Percentiles rank a stretch among this genome's conserved stretches.
Conservation (phyloP, 2,329 filamentous ascomycete genomes). For the Diaporthe sp. region DNA sequence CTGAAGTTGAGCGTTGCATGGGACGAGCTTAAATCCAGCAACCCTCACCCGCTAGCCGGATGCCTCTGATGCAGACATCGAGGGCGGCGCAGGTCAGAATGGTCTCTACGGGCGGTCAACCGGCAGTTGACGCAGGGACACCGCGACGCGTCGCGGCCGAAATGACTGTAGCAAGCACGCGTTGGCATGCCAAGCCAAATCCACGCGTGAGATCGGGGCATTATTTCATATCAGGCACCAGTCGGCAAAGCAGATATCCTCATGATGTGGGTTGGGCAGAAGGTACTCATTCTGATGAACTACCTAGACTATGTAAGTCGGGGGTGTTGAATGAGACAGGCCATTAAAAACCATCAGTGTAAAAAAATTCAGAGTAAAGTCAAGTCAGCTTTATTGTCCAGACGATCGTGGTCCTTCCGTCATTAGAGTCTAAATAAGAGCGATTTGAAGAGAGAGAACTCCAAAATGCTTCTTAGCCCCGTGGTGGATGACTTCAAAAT, state of each 20-base stretch:
- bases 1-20: constrained; percentile 17
- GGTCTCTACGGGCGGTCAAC: neutral
- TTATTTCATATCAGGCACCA: neutral
- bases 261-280: constrained; percentile 14
- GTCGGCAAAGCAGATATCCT: neutral
- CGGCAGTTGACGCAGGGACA: neutral
- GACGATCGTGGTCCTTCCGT: constrained; percentile 59
- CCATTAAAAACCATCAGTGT: constrained; percentile 34
- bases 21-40: neutral
- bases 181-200: neutral
- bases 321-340: constrained; percentile 32
- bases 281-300: constrained; percentile 40
- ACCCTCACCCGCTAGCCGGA: neutral
- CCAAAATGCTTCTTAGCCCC: constrained; percentile 61
- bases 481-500: constrained; percentile 53
- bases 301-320: constrained; percentile 59
- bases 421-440: constrained; percentile 70
- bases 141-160: neutral
- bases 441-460: constrained; percentile 57
- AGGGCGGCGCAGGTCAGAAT: neutral
- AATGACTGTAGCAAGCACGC: neutral
- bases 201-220: neutral
- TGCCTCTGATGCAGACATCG: constrained; percentile 4
- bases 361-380: constrained; percentile 51
- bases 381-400: constrained; percentile 68